phyloP scores from a whole-genome alignment of 2,329 filamentous ascomycete genomes.

The Verticillium nonalfalfae region DNA sequence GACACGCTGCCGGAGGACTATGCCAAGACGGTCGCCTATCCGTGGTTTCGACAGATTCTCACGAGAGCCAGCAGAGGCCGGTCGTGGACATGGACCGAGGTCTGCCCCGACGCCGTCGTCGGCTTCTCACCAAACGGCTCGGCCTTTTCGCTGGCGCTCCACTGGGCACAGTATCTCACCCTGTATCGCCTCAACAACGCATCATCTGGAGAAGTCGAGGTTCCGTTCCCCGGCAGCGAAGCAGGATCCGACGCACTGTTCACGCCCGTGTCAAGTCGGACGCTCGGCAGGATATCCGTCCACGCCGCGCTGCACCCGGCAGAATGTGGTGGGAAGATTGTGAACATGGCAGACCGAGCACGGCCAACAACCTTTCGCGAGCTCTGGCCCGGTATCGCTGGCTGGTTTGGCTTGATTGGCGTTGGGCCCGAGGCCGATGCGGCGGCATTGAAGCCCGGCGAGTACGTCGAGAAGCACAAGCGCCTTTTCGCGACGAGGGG shows the following conservation, averaged over 20 bases:
- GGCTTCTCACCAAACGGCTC: slow-evolving; percentile 32
- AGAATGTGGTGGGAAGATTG: slow-evolving; percentile 19
- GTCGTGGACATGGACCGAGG: slow-evolving; percentile 28
- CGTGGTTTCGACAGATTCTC: slow-evolving; percentile 23
- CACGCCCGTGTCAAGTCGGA: slow-evolving; percentile 23
- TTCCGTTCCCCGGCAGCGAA: slow-evolving; percentile 22
- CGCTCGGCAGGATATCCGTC: slow-evolving; percentile 20
- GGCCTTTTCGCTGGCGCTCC: slow-evolving; percentile 25
- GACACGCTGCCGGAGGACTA: slow-evolving; percentile 23
- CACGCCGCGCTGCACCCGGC: slow-evolving; percentile 20
- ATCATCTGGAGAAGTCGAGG: background rate
- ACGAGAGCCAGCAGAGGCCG: slow-evolving; percentile 17
- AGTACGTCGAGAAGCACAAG: slow-evolving; percentile 21
- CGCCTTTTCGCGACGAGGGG: slow-evolving; percentile 20
- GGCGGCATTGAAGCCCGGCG: slow-evolving; percentile 14
- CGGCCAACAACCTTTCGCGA: slow-evolving; percentile 19
- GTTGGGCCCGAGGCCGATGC: slow-evolving; percentile 10
- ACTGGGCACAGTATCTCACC: slow-evolving; percentile 32
- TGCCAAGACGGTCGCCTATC: slow-evolving; percentile 27
- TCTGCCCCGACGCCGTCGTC: slow-evolving; percentile 29
- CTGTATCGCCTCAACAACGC: slow-evolving; percentile 15
- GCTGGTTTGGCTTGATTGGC: slow-evolving; percentile 24
- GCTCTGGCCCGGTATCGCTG: slow-evolving; percentile 21
- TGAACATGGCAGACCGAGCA: slow-evolving; percentile 24
- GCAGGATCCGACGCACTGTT: slow-evolving; percentile 17